These are phyloP conservation scores for Speleostelium caveatum DNA, from an alignment of 78 protist species.

Conservation along the genomic window DNA sequence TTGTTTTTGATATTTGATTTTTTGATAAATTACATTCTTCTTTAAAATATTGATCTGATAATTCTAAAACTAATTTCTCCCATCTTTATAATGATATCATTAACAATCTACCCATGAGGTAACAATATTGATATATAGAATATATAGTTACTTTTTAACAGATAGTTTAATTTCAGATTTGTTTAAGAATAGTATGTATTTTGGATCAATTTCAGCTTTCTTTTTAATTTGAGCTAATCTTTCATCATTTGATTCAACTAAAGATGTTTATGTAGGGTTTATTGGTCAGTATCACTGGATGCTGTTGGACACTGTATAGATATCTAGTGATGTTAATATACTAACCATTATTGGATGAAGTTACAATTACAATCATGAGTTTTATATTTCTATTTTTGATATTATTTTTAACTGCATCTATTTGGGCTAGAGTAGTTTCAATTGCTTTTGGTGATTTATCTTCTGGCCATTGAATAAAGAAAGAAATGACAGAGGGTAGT, in stretches of 20 bases:
- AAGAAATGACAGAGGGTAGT: slow-evolving; percentile 43
- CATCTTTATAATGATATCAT: slow-evolving; percentile 12
- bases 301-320: too few species aligned
- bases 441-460: slow-evolving; percentile 52
- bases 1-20: slow-evolving; percentile 56
- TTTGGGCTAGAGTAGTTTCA: slow-evolving; percentile 36
- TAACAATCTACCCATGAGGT: not conserved
- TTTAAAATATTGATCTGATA: slow-evolving; percentile 61
- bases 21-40: slow-evolving; percentile 42
- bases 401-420: slow-evolving; percentile 51
- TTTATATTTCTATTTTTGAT: slow-evolving; percentile 68
- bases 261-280: too few species aligned
- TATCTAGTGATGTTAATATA: not conserved
- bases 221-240: slow-evolving; percentile 16
- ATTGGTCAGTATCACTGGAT: too few species aligned
- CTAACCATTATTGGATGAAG: slow-evolving; percentile 8
- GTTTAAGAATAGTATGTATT: slow-evolving; percentile 59
- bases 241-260: slow-evolving; percentile 41
- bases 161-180: slow-evolving; percentile 47
- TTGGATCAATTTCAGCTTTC: slow-evolving; percentile 74
- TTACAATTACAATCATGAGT: slow-evolving; percentile 43
- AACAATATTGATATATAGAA: not conserved
- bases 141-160: slow-evolving; percentile 34
- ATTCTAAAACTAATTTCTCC: slow-evolving; percentile 72
- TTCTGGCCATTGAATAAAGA: slow-evolving; percentile 75